Base-by-base conservation (phyloP, 139 green algal species). In the Nannochloris sp. region DNA sequence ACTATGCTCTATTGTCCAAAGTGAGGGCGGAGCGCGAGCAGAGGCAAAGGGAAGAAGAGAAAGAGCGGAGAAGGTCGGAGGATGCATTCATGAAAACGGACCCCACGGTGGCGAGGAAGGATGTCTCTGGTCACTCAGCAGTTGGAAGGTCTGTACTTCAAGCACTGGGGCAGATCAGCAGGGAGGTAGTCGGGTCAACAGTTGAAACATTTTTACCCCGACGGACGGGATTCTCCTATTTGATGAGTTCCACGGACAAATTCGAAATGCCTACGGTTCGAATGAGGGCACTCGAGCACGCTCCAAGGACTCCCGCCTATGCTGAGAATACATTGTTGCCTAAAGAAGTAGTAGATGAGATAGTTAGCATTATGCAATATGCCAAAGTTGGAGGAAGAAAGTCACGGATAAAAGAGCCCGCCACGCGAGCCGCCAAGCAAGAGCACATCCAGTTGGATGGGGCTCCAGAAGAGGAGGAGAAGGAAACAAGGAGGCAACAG, bases 1-100 rank as follows among this genome's bases (percentile, higher is more conserved):
- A 97, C 57, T 95, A 87, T 76, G 86, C 88, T n/a, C 81, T 97
- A 63, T 75, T 97, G 51, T 75, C 91, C 6, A 91, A 92, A 55
- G 33, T 72, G 29, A 56, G 63, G 9, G 53, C 69, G 2, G 62
- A 76, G 56, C 55, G 65, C 26, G 49, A 71, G 31, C 20, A 49
- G 2, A 49, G 20, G 13, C 49, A 70, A 16, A 12, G 23, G 6
- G 28, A 37, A 6, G 63, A 56, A 23, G 44, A 25, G 6, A 44
- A 43, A 14, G 51, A 65, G 3, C 37, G 16, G 17, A 58, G 53
- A n/a, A 61, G 71, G 36, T 6, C 5, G 25, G 60, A 23, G 5
- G 31, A 26, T 40, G 16, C 5, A 0, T 0, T 9, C 12, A 53
- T 53, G 46, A n/a, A 20, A 53, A 10, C 11, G 9, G 17, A n/a